These are phyloP conservation scores for Trypanosoma platydactyli DNA, from an alignment of 208 protist genomes.

Conservation along the genomic window DNA sequence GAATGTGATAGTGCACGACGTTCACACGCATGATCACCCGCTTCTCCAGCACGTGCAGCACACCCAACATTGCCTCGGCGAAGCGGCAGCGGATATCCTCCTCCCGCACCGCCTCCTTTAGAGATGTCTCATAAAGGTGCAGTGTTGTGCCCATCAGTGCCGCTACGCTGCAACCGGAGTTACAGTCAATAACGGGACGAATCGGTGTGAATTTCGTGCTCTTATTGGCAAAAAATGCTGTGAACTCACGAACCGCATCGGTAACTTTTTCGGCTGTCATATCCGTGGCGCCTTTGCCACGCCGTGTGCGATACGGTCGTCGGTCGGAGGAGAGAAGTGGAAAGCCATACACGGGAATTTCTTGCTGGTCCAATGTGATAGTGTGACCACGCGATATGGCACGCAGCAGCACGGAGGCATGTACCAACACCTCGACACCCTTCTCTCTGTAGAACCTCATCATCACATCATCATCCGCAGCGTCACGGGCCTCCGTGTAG, in stretches of 20 bases:
- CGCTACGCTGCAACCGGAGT: conserved; percentile 76
- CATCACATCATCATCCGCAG: conserved; percentile 37
- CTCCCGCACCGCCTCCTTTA: conserved; percentile 65
- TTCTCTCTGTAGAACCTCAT: conserved; percentile 62
- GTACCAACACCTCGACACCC: conserved; percentile 78
- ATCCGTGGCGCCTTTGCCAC: conserved; percentile 46
- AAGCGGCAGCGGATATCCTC: conserved; percentile 78
- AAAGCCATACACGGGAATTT: conserved; percentile 51
- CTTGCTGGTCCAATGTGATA: conserved; percentile 29
- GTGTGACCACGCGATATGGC: conserved; percentile 67
- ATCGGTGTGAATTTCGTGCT: conserved; percentile 59
- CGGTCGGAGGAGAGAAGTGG: conserved; percentile 81
- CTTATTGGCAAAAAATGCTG: conserved; percentile 54
- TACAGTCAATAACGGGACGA: conserved; percentile 59
- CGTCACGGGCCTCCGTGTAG: conserved; percentile 67
- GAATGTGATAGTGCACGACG: conserved; percentile 82
- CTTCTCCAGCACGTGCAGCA: conserved; percentile 62
- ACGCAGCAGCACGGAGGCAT: conserved; percentile 74
- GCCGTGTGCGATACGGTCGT: conserved; percentile 40
- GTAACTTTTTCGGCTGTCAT: conserved; percentile 54
- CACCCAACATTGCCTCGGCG: conserved; percentile 77
- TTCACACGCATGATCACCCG: conserved; percentile 66
- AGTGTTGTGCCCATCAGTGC: conserved; percentile 64
- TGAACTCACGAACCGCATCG: conserved; percentile 61
- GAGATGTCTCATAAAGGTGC: conserved; percentile 84